Conservation (phyloP, 345 rosid genomes). For the Eucalyptus regnans region DNA sequence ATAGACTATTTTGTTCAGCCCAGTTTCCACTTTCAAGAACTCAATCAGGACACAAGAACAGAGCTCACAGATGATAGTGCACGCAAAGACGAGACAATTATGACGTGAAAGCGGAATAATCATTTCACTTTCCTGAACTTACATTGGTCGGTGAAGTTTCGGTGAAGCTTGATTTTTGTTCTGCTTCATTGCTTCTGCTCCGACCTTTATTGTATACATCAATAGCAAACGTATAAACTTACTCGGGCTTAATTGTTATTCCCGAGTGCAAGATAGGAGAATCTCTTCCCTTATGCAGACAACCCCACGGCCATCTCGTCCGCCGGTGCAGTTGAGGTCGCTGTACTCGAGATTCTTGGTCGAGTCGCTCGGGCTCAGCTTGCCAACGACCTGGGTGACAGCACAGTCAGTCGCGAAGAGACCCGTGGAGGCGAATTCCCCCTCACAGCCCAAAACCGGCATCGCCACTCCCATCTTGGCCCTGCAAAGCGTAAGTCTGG, state of each 20-base stretch:
- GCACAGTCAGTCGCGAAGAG: constrained; percentile 32
- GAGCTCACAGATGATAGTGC: not conserved
- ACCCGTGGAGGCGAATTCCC: constrained; percentile 25
- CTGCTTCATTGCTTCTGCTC: not conserved
- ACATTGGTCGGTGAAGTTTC: not conserved
- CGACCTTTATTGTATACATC: not conserved
- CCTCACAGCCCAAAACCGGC: constrained; percentile 50
- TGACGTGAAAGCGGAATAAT: not conserved
- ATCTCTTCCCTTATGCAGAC: constrained; percentile 1
- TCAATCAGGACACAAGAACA: not conserved
- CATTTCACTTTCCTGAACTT: not conserved
- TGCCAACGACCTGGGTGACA: not conserved
- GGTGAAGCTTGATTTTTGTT: not conserved
- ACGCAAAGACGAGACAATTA: not conserved
- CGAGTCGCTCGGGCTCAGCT: not conserved
- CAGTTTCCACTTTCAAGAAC: not conserved
- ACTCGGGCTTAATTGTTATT: not conserved
- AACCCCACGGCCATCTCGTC: not conserved
- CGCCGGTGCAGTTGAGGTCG: not conserved
- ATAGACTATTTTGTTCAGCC: not conserved
- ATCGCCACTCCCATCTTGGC: constrained; percentile 38
- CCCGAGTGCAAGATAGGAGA: not conserved
- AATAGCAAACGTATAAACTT: not conserved
- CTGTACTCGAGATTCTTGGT: not conserved
- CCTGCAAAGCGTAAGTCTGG: constrained; percentile 38